Base-by-base conservation (phyloP, 2,329 filamentous ascomycete genomes). In the Fusarium mangiferae region DNA sequence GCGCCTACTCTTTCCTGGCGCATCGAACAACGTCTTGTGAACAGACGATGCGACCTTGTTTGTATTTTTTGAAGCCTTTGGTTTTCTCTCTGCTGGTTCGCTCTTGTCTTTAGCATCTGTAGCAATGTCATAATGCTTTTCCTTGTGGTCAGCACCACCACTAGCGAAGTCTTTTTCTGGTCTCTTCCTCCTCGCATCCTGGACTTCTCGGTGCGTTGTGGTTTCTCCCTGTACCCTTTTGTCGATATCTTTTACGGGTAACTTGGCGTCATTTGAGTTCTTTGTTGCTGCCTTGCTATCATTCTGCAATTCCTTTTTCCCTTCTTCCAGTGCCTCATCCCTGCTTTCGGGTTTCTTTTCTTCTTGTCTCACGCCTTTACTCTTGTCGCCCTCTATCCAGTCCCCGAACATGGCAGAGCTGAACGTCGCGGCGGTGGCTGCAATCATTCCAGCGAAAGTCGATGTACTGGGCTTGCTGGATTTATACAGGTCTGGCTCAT, bases 281-380 rank as follows among this genome's bases (percentile, higher is more conserved):
- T 36, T 28, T 20, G 30, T 41, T 30, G 51, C 33, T 26, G 45
- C 46, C 36, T 71, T 42, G n/a, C 22, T 30, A 15, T 55, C 48
- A 36, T 30, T 39, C 52, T 49, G 33, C 28, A 41, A 26, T 59
- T 64, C 55, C 38, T 28, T 35, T 14, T 17, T 17, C 15, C 24
- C 24, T 30, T 30, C 39, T 15, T 42, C 55, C 30, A 26, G 33
- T 44, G 22, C 28, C 15, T 22, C 28, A n/a, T 24, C 36, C n/a
- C 44, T 52, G 30, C 41, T 54, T 51, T 59, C 42, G 22, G 30
- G 20, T 17, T 22, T 68, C 30, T 55, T 62, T 41, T 68, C 63
- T 17, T 71, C 54, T 9, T 68, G 82, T 70, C 82, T 82, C 56
- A 83, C 81, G 61, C 83, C 82, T 69, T 80, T 82, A 68, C 81